Conservation (phyloP, 164 flowering plant genomes). For the Magnolia sinica region DNA sequence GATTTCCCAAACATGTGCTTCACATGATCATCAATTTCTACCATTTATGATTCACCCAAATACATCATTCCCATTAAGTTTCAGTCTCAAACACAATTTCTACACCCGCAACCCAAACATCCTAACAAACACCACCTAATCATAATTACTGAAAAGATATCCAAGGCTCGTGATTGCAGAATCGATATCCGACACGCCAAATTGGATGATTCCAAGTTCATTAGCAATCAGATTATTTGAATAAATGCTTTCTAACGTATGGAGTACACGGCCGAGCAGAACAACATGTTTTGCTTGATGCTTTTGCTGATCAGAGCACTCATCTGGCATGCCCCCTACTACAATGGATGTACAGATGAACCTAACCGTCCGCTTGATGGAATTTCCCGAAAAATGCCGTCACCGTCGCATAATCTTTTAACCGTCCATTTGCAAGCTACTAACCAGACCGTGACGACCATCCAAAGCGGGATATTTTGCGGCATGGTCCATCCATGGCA, state of each 20-base stretch:
- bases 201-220: neutral
- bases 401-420: neutral
- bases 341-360: neutral
- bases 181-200: neutral
- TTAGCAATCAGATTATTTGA: neutral
- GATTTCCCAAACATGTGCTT: neutral
- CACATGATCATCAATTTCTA: neutral
- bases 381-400: neutral
- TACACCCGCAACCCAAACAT: neutral
- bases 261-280: neutral
- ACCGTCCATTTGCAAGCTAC: neutral
- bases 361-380: neutral
- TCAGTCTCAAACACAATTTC: neutral
- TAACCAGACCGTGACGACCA: too few relatives aligned
- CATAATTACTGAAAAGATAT: neutral
- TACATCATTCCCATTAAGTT: neutral
- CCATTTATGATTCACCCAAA: neutral
- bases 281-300: neutral
- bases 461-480: too few relatives aligned
- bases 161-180: neutral
- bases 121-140: neutral
- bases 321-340: neutral
- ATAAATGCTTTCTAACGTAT: neutral
- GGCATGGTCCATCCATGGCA: too few relatives aligned
- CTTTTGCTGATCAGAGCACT: neutral